Conservation (phyloP, 2,329 filamentous ascomycete species). For the Pseudomassariella vexata region DNA sequence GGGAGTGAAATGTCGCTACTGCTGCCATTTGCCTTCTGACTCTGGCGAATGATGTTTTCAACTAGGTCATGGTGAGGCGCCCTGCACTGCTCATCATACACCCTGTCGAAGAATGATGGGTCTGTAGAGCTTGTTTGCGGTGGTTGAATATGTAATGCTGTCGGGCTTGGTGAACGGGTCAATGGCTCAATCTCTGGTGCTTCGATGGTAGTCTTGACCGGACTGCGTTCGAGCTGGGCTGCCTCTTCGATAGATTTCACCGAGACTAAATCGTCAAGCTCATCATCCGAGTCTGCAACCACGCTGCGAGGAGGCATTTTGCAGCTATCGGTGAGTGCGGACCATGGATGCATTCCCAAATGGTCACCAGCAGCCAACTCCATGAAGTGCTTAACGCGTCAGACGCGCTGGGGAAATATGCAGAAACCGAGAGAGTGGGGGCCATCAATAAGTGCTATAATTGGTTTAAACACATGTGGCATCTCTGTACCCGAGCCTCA, state of each 20-base stretch:
- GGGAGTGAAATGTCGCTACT: conserved; percentile 22
- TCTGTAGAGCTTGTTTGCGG: conserved; percentile 17
- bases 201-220: conserved; percentile 9
- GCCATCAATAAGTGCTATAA: no score
- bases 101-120: conserved; percentile 20
- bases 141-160: no score
- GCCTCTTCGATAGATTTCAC: neutral
- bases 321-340: no score
- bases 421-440: no score
- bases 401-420: no score
- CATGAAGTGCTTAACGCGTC: no score
- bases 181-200: conserved; percentile 22
- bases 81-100: conserved; percentile 18
- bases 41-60: conserved; percentile 25
- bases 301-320: conserved; percentile 21
- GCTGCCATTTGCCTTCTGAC: conserved; percentile 23
- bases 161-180: conserved; percentile 17
- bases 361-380: no score
- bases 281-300: conserved; percentile 28
- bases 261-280: conserved; percentile 16
- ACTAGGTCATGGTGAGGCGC: conserved; percentile 23
- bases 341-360: no score
- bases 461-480: no score
- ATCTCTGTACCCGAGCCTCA: no score
- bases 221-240: conserved; percentile 5